phyloP scores from a whole-genome alignment of 108 stramenopile genomes.

The Cyclostephanos invisitatus region DNA sequence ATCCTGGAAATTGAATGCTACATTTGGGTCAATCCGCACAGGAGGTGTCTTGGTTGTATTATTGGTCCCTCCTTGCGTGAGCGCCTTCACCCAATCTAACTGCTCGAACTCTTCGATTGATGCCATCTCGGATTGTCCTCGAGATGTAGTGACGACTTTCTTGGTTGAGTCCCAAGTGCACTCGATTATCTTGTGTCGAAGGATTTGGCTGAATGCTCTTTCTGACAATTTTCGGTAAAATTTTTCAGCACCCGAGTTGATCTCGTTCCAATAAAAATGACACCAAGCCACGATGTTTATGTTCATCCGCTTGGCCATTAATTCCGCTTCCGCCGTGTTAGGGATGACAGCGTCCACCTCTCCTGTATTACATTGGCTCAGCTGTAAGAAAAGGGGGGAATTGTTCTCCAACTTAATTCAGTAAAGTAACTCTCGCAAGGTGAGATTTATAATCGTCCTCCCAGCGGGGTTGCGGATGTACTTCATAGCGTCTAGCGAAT shows the following conservation, averaged over 20 bases:
- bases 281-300: background rate
- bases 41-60: too few species aligned
- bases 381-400: background rate
- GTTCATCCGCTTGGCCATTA: background rate
- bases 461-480: background rate
- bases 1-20: too few species aligned
- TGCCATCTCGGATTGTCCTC: background rate
- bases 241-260: background rate
- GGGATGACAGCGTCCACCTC: conserved; percentile 4
- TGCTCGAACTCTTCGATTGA: background rate
- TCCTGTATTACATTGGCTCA: conserved; percentile 2
- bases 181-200: background rate
- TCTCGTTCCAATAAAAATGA: background rate
- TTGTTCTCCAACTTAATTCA: background rate
- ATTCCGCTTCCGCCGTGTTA: background rate
- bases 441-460: background rate
- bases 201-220: background rate
- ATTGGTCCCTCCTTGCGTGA: too few species aligned
- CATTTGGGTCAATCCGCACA: too few species aligned
- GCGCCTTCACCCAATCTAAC: conserved; percentile 6
- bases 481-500: background rate
- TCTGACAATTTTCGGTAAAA: background rate
- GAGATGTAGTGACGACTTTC: background rate
- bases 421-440: background rate
- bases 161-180: background rate